Evolutionary conservation across 371 early-diverging fungal genomes (phyloP).

Genomic region (Mucor saturninus): DNA sequence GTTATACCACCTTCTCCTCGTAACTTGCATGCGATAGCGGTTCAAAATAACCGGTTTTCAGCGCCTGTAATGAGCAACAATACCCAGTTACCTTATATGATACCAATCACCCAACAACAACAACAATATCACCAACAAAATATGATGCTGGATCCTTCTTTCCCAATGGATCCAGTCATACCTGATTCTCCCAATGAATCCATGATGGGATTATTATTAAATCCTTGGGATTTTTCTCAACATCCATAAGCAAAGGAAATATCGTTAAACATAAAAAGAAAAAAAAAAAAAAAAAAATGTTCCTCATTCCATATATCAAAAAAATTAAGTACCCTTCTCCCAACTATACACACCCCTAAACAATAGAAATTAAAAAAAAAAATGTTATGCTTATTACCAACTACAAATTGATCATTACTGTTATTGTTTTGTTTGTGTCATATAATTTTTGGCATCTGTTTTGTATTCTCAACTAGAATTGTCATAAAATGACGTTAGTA

Average conservation of each 20-base stretch:
- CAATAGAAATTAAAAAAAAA: too few relatives aligned
- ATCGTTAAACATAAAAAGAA: too few relatives aligned
- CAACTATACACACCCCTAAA: too few relatives aligned
- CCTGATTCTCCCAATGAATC: slow-evolving; percentile 40
- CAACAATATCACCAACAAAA: slow-evolving; percentile 18
- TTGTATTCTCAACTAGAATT: too few relatives aligned
- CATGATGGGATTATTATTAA: slow-evolving; percentile 47
- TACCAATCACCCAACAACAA: slow-evolving; percentile 33
- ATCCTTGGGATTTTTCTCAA: slow-evolving; percentile 19
- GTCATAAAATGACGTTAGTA: too few relatives aligned
- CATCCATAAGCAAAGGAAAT: slow-evolving; percentile 1
- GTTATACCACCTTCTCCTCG: slow-evolving; percentile 21
- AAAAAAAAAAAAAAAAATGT: too few relatives aligned
- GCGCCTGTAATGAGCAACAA: slow-evolving; percentile 24
- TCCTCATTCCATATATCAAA: too few relatives aligned
- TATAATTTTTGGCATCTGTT: too few relatives aligned
- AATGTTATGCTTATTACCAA: too few relatives aligned
- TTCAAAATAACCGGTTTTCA: slow-evolving; percentile 27
- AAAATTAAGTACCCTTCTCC: too few relatives aligned
- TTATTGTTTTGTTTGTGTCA: too few relatives aligned
- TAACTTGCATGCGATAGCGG: slow-evolving; percentile 26
- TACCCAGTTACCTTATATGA: slow-evolving; percentile 26
- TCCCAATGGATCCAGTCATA: slow-evolving; percentile 46
- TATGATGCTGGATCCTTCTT: slow-evolving; percentile 34
- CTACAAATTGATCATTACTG: too few relatives aligned